Conservation (phyloP, 2,329 filamentous ascomycete genomes). For the Trematosphaeria pertusa region DNA sequence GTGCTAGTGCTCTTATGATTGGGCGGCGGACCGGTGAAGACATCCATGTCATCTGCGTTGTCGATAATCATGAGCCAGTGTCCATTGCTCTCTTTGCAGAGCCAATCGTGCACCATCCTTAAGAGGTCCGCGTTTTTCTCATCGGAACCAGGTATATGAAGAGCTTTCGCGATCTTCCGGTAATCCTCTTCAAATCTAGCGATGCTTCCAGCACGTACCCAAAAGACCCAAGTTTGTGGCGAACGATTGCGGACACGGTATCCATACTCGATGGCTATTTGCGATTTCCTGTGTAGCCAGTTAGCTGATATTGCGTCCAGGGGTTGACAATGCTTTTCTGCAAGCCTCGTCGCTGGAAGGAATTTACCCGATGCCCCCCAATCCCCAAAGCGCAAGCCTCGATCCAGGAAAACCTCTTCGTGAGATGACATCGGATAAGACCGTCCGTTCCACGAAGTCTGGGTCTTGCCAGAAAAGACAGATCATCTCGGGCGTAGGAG, state of each 20-base stretch:
- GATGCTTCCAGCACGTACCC: slow-evolving; percentile 32
- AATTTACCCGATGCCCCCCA: slow-evolving; percentile 15
- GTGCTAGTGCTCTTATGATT: background rate
- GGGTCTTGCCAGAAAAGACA: slow-evolving; percentile 8
- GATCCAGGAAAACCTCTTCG: slow-evolving; percentile 2
- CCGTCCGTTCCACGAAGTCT: slow-evolving; percentile 9
- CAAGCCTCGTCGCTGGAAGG: no score
- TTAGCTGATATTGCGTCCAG: slow-evolving; percentile 1
- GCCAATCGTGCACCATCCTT: slow-evolving; percentile 30
- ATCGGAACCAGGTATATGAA: slow-evolving; percentile 30
- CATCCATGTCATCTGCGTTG: slow-evolving; percentile 32
- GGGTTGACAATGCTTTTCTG: no score
- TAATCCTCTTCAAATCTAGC: slow-evolving; percentile 33
- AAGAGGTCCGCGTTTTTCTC: slow-evolving; percentile 30
- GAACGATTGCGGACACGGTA: slow-evolving; percentile 25
- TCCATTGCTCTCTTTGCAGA: slow-evolving; percentile 27
- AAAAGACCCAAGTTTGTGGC: slow-evolving; percentile 36
- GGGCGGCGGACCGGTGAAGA: slow-evolving; percentile 8
- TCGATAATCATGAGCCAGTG: slow-evolving; percentile 43
- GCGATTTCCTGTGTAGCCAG: slow-evolving; percentile 20
- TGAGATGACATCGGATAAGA: background rate
- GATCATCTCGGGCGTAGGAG: background rate
- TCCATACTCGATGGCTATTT: slow-evolving; percentile 31
- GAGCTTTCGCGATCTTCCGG: slow-evolving; percentile 31
- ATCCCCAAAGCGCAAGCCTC: slow-evolving; percentile 12